These are phyloP conservation scores for Wickerhamomyces sp. DNA, from an alignment of 1,139 yeast species.

Conservation along the genomic window DNA sequence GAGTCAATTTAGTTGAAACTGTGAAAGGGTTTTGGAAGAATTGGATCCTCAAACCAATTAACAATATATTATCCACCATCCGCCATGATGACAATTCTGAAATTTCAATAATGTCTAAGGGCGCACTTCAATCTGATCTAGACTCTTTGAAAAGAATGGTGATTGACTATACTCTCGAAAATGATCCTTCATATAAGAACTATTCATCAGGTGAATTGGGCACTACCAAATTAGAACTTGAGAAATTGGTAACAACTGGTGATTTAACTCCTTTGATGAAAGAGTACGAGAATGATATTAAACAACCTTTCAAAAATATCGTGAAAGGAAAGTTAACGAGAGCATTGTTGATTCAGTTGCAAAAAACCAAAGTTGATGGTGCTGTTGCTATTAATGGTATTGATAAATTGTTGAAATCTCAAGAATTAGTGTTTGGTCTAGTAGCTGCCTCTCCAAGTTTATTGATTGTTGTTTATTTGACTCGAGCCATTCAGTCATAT, in stretches of 20 bases:
- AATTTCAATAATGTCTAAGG: slow-evolving; percentile 73
- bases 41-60: slow-evolving; percentile 81
- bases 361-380: slow-evolving; percentile 94
- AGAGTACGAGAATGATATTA: slow-evolving; percentile 72
- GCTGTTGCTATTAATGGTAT: slow-evolving; percentile 87
- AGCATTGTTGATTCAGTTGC: slow-evolving; percentile 80
- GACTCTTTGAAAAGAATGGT: slow-evolving; percentile 87
- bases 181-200: slow-evolving; percentile 26
- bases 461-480: slow-evolving; percentile 47
- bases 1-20: slow-evolving; percentile 59
- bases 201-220: slow-evolving; percentile 16
- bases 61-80: slow-evolving; percentile 69
- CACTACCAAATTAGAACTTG: slow-evolving; percentile 23
- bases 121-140: slow-evolving; percentile 73
- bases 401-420: slow-evolving; percentile 83
- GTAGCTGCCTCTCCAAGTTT: slow-evolving; percentile 85
- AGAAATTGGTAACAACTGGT: slow-evolving; percentile 51
- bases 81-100: slow-evolving; percentile 68
- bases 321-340: slow-evolving; percentile 68
- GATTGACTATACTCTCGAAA: slow-evolving; percentile 59
- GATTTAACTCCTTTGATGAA: slow-evolving; percentile 77
- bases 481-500: slow-evolving; percentile 25
- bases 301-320: slow-evolving; percentile 61
- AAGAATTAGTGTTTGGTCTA: slow-evolving; percentile 86
- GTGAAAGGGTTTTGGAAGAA: slow-evolving; percentile 62